phyloP scores from a whole-genome alignment of 768 basidiomycete species.

The Phaeolepiota aurea region DNA sequence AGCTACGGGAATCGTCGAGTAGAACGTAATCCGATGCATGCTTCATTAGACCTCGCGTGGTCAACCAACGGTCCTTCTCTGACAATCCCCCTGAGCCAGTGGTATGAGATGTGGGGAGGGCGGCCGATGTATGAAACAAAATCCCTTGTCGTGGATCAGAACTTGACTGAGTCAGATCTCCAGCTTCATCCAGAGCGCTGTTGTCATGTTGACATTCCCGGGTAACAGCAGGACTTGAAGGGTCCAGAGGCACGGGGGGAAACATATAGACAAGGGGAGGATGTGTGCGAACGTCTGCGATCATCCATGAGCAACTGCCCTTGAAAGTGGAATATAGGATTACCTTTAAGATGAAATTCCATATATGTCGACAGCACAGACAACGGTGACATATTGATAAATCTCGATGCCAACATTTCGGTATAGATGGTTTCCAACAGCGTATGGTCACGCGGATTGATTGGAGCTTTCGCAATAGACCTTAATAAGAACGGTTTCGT shows the following conservation, averaged over 20 bases:
- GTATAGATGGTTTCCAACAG: slow-evolving; percentile 57
- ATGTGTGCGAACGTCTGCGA: slow-evolving; percentile 58
- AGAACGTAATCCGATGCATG: slow-evolving; percentile 36
- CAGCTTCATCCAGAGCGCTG: slow-evolving; percentile 21
- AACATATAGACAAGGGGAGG: slow-evolving; percentile 55
- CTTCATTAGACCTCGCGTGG: slow-evolving; percentile 24
- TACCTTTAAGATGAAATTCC: slow-evolving; percentile 56
- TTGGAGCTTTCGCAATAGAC: slow-evolving; percentile 28
- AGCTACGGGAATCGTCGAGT: slow-evolving; percentile 34
- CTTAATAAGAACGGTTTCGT: slow-evolving; percentile 22
- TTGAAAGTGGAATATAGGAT: slow-evolving; percentile 3
- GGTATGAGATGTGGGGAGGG: background rate
- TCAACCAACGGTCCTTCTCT: slow-evolving; percentile 24
- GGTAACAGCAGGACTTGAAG: slow-evolving; percentile 6
- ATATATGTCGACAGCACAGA: slow-evolving; percentile 51
- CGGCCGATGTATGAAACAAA: slow-evolving; percentile 6
- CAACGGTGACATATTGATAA: slow-evolving; percentile 60
- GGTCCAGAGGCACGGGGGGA: slow-evolving; percentile 28
- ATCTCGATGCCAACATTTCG: slow-evolving; percentile 59
- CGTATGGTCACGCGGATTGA: slow-evolving; percentile 61
- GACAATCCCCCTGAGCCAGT: slow-evolving; percentile 8
- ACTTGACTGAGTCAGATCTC: slow-evolving; percentile 22
- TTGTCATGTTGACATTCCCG: slow-evolving; percentile 7
- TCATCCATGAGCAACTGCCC: background rate
- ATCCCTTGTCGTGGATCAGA: slow-evolving; percentile 15